These are phyloP conservation scores for Magnaporthales sp. DNA, from an alignment of 2,329 filamentous ascomycete species.

Conservation along the genomic window DNA sequence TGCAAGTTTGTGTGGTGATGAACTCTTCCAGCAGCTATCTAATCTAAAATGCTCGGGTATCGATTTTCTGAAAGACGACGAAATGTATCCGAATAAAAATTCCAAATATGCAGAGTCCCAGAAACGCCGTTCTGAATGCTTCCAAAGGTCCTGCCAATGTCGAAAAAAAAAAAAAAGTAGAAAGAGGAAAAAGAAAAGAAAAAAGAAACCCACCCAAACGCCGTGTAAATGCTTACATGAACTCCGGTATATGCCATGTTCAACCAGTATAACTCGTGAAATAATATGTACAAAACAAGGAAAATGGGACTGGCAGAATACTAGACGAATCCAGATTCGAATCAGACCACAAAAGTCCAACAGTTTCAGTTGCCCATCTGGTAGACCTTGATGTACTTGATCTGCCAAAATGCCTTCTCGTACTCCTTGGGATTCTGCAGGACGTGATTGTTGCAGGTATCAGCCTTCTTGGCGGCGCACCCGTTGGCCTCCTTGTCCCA, in stretches of 20 bases:
- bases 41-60: background rate
- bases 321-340: background rate
- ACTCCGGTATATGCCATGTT: background rate
- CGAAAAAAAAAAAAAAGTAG: conserved; percentile 2
- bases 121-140: background rate
- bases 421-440: conserved; percentile 62
- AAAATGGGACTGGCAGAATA: background rate
- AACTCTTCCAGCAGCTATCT: background rate
- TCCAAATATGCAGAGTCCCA: background rate
- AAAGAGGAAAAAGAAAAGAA: background rate
- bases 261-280: background rate
- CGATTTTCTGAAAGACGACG: background rate
- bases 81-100: background rate
- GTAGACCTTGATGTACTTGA: conserved; percentile 65
- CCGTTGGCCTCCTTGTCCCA: conserved; percentile 46
- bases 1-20: background rate
- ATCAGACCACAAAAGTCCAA: background rate
- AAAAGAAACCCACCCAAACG: conserved; percentile 1
- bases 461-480: conserved; percentile 48
- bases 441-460: conserved; percentile 66
- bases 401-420: conserved; percentile 64
- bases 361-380: conserved; percentile 14
- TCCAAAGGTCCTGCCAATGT: background rate
- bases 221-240: background rate
- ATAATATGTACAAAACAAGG: background rate